These are phyloP conservation scores for Ajuga reptans DNA, from an alignment of 305 asterid genomes.

Conservation along the genomic window DNA sequence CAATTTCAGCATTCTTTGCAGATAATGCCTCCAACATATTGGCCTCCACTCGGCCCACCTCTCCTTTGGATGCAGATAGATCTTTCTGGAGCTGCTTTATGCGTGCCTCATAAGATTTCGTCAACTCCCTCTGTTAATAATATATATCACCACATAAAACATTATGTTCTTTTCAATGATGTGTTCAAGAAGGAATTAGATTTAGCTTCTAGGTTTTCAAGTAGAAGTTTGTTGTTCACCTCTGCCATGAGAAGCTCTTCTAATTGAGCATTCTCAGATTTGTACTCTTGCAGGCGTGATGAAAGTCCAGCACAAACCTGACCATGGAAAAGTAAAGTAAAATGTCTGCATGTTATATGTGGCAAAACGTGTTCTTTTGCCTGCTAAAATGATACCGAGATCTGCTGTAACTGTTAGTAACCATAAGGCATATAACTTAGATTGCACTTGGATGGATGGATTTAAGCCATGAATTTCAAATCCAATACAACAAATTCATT, in stretches of 20 bases:
- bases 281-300: slow-evolving; percentile 94
- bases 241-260: slow-evolving; percentile 94
- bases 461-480: too few species aligned
- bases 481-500: background rate
- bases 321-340: slow-evolving; percentile 18
- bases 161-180: slow-evolving; percentile 6
- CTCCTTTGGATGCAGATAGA: slow-evolving; percentile 62
- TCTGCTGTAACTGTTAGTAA: slow-evolving; percentile 7
- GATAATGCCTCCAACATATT: slow-evolving; percentile 82
- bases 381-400: slow-evolving; percentile 14
- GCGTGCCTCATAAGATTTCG: slow-evolving; percentile 71
- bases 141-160: slow-evolving; percentile 24
- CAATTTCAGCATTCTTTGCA: slow-evolving; percentile 96
- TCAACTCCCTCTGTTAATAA: slow-evolving; percentile 77
- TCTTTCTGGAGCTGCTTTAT: slow-evolving; percentile 85
- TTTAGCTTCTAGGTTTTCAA: slow-evolving; percentile 4
- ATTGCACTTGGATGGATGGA: background rate
- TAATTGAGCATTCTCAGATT: slow-evolving; percentile 94
- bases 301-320: slow-evolving; percentile 99
- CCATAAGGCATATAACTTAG: slow-evolving; percentile 1
- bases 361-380: background rate
- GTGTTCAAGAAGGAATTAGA: background rate
- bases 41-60: slow-evolving; percentile 72
- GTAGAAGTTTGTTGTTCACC: slow-evolving; percentile 40
- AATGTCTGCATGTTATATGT: slow-evolving; percentile 1